phyloP scores from a whole-genome alignment of 345 rosid species.

The Eucalyptus sp. region DNA sequence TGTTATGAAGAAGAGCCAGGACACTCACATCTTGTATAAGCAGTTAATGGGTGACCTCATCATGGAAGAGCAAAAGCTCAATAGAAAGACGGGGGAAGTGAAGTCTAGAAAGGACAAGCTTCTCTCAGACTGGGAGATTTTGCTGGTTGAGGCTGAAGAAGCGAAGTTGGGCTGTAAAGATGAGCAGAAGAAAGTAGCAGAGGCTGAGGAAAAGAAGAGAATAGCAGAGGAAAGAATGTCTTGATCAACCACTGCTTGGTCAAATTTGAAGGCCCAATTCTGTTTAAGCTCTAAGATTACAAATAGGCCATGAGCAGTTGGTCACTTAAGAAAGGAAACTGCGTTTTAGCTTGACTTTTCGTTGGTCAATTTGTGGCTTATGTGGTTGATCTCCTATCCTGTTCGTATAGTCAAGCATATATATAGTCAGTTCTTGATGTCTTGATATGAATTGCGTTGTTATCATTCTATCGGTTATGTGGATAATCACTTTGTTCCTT shows the following conservation, averaged over 20 bases:
- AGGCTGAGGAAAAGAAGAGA: not conserved
- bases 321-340: not conserved
- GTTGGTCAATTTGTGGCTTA: not conserved
- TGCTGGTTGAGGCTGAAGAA: not conserved
- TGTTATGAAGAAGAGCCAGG: not conserved
- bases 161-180: not conserved
- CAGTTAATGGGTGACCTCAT: not conserved
- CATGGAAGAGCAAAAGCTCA: not conserved
- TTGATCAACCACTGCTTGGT: no score
- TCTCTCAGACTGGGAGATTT: not conserved
- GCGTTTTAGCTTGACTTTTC: not conserved
- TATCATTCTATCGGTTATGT: not conserved
- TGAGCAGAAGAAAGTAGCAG: not conserved
- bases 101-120: not conserved
- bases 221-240: not conserved
- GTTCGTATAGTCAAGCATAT: not conserved
- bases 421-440: not conserved
- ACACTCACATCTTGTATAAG: not conserved
- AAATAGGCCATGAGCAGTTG: not conserved
- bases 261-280: not conserved
- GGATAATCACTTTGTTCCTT: not conserved
- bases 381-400: not conserved
- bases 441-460: not conserved
- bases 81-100: not conserved
- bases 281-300: not conserved